These are phyloP conservation scores for Dipteronia dyeriana DNA, from an alignment of 345 rosid species.

Conservation along the genomic window DNA sequence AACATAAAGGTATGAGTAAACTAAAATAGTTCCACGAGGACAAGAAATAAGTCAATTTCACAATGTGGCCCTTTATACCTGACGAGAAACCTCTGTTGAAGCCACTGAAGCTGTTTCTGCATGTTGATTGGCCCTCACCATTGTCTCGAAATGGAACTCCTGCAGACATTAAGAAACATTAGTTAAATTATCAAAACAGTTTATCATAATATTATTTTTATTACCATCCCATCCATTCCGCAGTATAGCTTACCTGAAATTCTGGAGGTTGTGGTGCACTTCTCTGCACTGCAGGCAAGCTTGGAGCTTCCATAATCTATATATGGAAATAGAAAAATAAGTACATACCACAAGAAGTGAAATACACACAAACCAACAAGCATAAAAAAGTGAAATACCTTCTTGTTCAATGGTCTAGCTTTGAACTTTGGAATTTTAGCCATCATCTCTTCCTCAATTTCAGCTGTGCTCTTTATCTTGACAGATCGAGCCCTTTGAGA, in stretches of 20 bases:
- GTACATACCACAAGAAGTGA: neutral
- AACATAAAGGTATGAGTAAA: conserved; percentile 6
- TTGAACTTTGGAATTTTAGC: conserved; percentile 94
- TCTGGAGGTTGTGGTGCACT: conserved; percentile 77
- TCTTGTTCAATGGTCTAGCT: conserved; percentile 96
- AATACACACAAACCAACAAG: conserved; percentile 8
- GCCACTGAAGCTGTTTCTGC: conserved; percentile 79
- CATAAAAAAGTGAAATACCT: conserved; percentile 44
- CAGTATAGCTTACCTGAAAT: conserved; percentile 59
- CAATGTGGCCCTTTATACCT: conserved; percentile 44
- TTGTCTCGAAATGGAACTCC: conserved; percentile 92
- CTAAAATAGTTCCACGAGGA: neutral
- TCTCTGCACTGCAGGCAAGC: conserved; percentile 60
- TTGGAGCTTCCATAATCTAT: conserved; percentile 80
- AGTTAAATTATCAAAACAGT: neutral
- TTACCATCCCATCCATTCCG: neutral
- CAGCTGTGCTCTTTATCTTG: conserved; percentile 81
- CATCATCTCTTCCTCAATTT: conserved; percentile 98
- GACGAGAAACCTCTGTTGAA: conserved; percentile 69
- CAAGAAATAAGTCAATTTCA: neutral
- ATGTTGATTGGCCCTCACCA: conserved; percentile 76
- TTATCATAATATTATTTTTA: neutral
- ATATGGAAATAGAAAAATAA: neutral
- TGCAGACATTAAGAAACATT: conserved; percentile 28
- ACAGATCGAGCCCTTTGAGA: conserved; percentile 80